Evolutionary conservation across 1,284 basidiomycete genomes (phyloP).

Genomic region (Marasmius oreades): DNA sequence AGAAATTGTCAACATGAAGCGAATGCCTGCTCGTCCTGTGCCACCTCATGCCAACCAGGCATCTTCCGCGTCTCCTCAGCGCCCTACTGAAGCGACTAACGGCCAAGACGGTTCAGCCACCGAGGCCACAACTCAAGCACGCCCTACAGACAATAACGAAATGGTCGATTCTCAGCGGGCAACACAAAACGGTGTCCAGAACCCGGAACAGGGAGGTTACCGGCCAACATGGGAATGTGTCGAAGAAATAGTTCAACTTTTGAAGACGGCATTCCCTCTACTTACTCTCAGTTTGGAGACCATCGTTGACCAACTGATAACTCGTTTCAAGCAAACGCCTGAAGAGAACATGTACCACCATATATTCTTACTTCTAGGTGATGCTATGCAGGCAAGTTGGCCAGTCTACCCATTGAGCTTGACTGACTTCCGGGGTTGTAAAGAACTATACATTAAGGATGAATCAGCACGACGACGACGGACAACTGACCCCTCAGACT

Average conservation of each 20-base stretch:
- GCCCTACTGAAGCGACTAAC: constrained; percentile 5
- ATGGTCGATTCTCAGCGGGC: constrained; percentile 9
- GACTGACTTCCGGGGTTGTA: constrained; percentile 14
- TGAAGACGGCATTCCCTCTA: constrained; percentile 97
- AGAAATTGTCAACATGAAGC: constrained; percentile 67
- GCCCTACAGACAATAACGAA: not conserved
- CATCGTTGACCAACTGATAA: constrained; percentile 93
- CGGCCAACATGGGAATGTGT: constrained; percentile 89
- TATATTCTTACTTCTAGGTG: constrained; percentile 79
- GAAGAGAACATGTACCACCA: constrained; percentile 97
- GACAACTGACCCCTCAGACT: constrained; percentile 59
- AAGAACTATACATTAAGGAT: constrained; percentile 74
- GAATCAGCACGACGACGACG: constrained; percentile 72
- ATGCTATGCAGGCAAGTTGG: constrained; percentile 59
- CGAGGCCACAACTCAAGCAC: not conserved
- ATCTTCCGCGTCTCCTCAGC: constrained; percentile 8
- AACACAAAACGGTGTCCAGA: constrained; percentile 24
- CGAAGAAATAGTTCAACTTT: constrained; percentile 91
- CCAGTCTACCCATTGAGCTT: not conserved
- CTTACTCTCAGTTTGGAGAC: constrained; percentile 96
- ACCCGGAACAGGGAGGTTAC: constrained; percentile 27
- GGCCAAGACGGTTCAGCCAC: constrained; percentile 15
- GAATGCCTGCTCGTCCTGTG: constrained; percentile 21
- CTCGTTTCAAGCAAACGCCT: constrained; percentile 86
- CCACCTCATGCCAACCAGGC: constrained; percentile 11